These are phyloP conservation scores for Acanthamoeba culbertsoni DNA, from an alignment of 208 protist species.

Conservation along the genomic window DNA sequence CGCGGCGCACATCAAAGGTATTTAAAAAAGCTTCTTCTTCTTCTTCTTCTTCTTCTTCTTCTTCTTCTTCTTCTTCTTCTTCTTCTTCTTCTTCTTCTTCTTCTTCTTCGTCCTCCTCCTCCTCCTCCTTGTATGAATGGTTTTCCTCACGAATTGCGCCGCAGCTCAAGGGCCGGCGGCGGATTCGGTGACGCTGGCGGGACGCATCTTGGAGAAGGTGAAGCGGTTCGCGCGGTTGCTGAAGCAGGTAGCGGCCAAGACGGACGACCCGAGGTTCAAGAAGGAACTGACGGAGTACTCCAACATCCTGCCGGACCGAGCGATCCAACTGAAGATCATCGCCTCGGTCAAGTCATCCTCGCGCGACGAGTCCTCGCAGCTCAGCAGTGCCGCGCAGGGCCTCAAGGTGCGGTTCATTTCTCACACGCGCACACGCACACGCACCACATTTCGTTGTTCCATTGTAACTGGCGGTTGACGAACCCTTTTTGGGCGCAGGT, in stretches of 20 bases:
- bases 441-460: background rate
- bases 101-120: too few relatives aligned
- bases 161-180: too few relatives aligned
- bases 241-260: constrained; percentile 4
- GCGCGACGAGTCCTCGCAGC: background rate
- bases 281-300: constrained; percentile 4
- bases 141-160: too few relatives aligned
- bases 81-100: too few relatives aligned
- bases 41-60: too few relatives aligned
- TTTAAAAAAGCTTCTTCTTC: too few relatives aligned
- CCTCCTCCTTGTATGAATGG: too few relatives aligned
- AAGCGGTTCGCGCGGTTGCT: constrained; percentile 6
- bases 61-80: too few relatives aligned
- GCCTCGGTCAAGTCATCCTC: background rate
- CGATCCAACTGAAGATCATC: constrained; percentile 34
- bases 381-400: background rate
- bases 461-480: background rate
- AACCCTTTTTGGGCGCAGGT: background rate
- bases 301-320: constrained; percentile 4
- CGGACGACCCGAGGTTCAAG: constrained; percentile 15
- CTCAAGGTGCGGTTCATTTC: background rate
- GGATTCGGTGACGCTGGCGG: background rate
- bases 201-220: constrained; percentile 2
- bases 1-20: too few relatives aligned
- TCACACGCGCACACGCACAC: background rate